These are phyloP conservation scores for Endotrypanum monterogeii DNA, from an alignment of 208 protist species.

Conservation along the genomic window DNA sequence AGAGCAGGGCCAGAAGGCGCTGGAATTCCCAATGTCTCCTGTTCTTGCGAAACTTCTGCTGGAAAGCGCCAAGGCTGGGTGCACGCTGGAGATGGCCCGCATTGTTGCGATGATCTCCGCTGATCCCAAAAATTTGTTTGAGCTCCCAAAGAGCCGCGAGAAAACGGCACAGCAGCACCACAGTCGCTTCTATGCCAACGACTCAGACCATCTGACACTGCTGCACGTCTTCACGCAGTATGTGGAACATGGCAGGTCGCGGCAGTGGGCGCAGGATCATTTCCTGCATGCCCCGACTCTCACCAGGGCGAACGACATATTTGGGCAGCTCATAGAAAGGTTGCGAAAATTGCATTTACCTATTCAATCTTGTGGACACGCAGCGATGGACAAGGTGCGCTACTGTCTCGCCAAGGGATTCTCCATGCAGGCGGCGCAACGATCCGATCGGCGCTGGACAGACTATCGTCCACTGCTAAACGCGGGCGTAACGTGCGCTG, in stretches of 20 bases:
- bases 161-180: conserved; percentile 83
- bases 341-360: conserved; percentile 80
- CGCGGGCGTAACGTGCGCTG: conserved; percentile 92
- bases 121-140: conserved; percentile 94
- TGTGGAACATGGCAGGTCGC: conserved; percentile 87
- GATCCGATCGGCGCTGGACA: conserved; percentile 89
- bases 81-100: conserved; percentile 89
- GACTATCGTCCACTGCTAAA: conserved; percentile 98
- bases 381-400: conserved; percentile 92
- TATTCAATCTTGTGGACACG: conserved; percentile 48
- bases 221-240: conserved; percentile 98
- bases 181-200: conserved; percentile 95
- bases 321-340: conserved; percentile 97
- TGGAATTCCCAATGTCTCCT: conserved; percentile 98
- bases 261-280: conserved; percentile 96
- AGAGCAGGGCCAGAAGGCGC: conserved; percentile 93
- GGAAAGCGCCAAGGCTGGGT: conserved; percentile 66
- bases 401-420: conserved; percentile 96
- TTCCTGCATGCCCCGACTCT: conserved; percentile 96
- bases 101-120: conserved; percentile 98
- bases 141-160: conserved; percentile 87
- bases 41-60: conserved; percentile 97
- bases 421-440: conserved; percentile 96
- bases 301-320: conserved; percentile 92
- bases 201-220: conserved; percentile 99